Evolutionary conservation across 371 early-diverging fungal genomes (phyloP).

Genomic region (Apophysomyces ossiformis): DNA sequence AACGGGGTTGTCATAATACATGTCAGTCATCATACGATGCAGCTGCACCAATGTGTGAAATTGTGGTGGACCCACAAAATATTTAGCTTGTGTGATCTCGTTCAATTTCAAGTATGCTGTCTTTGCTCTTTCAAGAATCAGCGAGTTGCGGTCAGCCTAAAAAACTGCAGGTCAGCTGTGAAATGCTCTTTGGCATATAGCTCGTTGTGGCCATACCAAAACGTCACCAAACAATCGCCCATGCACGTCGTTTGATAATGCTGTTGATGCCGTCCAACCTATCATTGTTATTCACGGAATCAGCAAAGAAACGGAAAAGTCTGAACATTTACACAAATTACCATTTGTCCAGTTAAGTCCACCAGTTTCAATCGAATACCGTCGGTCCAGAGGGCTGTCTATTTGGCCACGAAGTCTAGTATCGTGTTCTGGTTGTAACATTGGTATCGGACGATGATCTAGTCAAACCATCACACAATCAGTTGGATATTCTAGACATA

Average conservation of each 20-base stretch:
- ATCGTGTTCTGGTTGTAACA: slow-evolving; percentile 8
- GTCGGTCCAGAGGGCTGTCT: slow-evolving; percentile 18
- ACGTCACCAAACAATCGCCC: slow-evolving; percentile 45
- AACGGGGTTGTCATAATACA: slow-evolving; percentile 31
- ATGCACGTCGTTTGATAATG: slow-evolving; percentile 43
- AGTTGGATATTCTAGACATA: neutral
- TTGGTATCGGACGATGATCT: slow-evolving; percentile 11
- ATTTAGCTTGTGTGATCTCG: slow-evolving; percentile 33
- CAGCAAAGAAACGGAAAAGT: neutral
- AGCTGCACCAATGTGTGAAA: slow-evolving; percentile 37
- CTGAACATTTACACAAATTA: neutral
- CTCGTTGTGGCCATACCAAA: slow-evolving; percentile 26
- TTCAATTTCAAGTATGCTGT: slow-evolving; percentile 39
- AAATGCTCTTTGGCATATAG: neutral
- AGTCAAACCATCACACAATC: neutral
- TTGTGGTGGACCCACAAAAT: slow-evolving; percentile 20
- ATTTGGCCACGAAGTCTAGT: neutral
- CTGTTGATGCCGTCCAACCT: slow-evolving; percentile 47
- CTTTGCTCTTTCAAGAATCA: slow-evolving; percentile 36
- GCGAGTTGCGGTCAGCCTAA: slow-evolving; percentile 26
- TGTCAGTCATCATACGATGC: slow-evolving; percentile 36
- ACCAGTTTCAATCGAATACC: slow-evolving; percentile 19
- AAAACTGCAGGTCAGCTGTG: neutral
- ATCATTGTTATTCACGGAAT: neutral
- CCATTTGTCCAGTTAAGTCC: slow-evolving; percentile 25